These are phyloP conservation scores for Rhytidhysteron rufulum DNA, from an alignment of 2,329 filamentous ascomycete genomes.

Conservation along the genomic window DNA sequence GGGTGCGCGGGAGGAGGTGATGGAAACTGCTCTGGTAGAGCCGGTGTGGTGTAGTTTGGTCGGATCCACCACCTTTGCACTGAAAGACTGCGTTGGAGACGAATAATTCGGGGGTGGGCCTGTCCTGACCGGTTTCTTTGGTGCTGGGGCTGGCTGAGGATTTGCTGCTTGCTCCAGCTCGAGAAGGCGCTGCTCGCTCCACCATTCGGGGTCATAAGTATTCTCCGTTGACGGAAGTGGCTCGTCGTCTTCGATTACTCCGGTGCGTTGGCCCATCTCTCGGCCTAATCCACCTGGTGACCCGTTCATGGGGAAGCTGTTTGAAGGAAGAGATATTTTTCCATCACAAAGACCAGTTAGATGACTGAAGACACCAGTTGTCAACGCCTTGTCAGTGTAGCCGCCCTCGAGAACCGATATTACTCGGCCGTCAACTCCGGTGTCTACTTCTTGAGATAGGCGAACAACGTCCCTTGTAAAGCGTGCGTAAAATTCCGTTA, in stretches of 20 bases:
- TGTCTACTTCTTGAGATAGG: conserved; percentile 74
- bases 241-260: conserved; percentile 30
- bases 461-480: conserved; percentile 82
- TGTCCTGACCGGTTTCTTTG: conserved; percentile 61
- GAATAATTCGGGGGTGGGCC: conserved; percentile 69
- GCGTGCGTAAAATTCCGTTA: conserved; percentile 91
- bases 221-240: conserved; percentile 16
- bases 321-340: conserved; percentile 26
- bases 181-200: conserved; percentile 32
- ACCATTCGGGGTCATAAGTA: conserved; percentile 43
- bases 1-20: conserved; percentile 41
- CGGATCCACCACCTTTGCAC: conserved; percentile 71
- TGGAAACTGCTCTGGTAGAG: conserved; percentile 32
- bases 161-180: conserved; percentile 32
- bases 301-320: conserved; percentile 24
- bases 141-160: conserved; percentile 34
- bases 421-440: conserved; percentile 75
- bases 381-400: conserved; percentile 88
- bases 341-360: conserved; percentile 73
- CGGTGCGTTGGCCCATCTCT: conserved; percentile 56
- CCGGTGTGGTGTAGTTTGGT: conserved; percentile 62
- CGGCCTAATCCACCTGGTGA: conserved; percentile 53
- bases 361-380: conserved; percentile 85
- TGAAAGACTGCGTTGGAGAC: conserved; percentile 83
- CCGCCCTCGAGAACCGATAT: conserved; percentile 95